These are phyloP conservation scores for Blastobotrys peoriensis DNA, from an alignment of 805 yeast species.

Conservation along the genomic window DNA sequence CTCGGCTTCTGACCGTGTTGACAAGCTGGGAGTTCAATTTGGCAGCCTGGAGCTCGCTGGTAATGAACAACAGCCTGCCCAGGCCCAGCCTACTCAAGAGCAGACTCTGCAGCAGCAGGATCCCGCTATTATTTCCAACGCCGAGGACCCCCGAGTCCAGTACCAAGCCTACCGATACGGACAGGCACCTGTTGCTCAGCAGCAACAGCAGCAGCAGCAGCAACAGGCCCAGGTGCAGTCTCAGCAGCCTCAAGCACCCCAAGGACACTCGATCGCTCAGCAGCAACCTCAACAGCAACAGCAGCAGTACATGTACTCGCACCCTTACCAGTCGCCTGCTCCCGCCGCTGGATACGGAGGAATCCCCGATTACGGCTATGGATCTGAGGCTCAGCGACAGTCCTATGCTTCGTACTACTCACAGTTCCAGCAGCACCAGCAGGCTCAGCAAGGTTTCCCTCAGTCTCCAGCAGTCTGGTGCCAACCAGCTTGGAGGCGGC, in stretches of 20 bases:
- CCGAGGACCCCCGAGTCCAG: not conserved
- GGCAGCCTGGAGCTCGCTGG: slow-evolving; percentile 51
- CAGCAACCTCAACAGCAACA: slow-evolving; percentile 19
- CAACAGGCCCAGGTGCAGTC: slow-evolving; percentile 13
- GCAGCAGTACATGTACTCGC: slow-evolving; percentile 23
- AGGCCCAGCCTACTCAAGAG: slow-evolving; percentile 9
- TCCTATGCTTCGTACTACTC: slow-evolving; percentile 17
- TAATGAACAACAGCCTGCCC: slow-evolving; percentile 23
- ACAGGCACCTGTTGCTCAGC: slow-evolving; percentile 8
- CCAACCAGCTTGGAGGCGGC: slow-evolving; percentile 7
- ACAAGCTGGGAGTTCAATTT: slow-evolving; percentile 54
- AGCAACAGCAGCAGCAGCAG: slow-evolving; percentile 17
- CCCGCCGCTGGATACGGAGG: slow-evolving; percentile 13
- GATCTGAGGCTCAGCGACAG: slow-evolving; percentile 17
- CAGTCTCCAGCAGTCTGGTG: slow-evolving; percentile 4
- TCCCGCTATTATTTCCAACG: not conserved
- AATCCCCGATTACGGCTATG: slow-evolving; percentile 18
- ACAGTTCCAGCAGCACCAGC: slow-evolving; percentile 16
- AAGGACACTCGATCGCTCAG: slow-evolving; percentile 13
- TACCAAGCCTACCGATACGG: not conserved
- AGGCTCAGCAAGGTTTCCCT: slow-evolving; percentile 5
- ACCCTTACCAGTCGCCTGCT: slow-evolving; percentile 13
- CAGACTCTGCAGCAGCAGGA: slow-evolving; percentile 11
- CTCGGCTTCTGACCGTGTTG: slow-evolving; percentile 39
- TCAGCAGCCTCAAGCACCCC: slow-evolving; percentile 19